A percentile compares a stretch with the other conserved stretches of the same genome.
Evolutionary conservation across 345 rosid species (phyloP).

Genomic region (Citrus trifoliata): DNA sequence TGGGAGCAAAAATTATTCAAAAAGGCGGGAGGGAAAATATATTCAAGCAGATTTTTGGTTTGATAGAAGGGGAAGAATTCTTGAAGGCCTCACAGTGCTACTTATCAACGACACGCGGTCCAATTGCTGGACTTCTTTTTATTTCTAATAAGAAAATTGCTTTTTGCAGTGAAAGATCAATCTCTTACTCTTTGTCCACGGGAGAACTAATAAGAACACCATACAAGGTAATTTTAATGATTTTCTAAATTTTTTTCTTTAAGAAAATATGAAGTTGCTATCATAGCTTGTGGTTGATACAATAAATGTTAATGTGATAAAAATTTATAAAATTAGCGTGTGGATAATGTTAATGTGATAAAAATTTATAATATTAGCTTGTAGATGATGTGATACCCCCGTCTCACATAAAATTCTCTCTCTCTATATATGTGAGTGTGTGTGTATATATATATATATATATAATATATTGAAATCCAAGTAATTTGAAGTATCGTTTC

Average conservation of each 20-base stretch:
- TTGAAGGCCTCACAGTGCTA: slow-evolving; percentile 52
- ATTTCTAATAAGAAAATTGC: slow-evolving; percentile 34
- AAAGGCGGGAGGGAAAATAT: slow-evolving; percentile 41
- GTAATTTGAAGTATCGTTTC: too few relatives aligned
- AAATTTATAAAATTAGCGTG: too few relatives aligned
- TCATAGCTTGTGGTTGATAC: not conserved
- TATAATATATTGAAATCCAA: too few relatives aligned
- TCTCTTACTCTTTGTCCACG: slow-evolving; percentile 16
- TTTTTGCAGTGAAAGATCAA: slow-evolving; percentile 35
- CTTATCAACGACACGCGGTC: slow-evolving; percentile 39
- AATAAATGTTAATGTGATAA: too few relatives aligned
- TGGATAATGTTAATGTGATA: too few relatives aligned
- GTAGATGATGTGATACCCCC: too few relatives aligned
- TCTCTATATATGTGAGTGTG: too few relatives aligned
- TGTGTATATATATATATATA: too few relatives aligned
- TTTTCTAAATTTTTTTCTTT: not conserved
- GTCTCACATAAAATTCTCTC: too few relatives aligned
- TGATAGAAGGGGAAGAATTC: slow-evolving; percentile 31
- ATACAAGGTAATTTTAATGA: slow-evolving; percentile 24
- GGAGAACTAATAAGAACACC: slow-evolving; percentile 20
- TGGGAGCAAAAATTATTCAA: slow-evolving; percentile 35
- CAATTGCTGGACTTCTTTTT: slow-evolving; percentile 47
- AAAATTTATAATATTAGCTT: too few relatives aligned
- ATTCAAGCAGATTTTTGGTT: slow-evolving; percentile 38
- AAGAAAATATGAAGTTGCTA: not conserved